Percentiles rank a stretch among this genome's conserved stretches.
Conservation (phyloP, 225 moss, liverwort and hornwort species). For the Bryum argenteum region DNA sequence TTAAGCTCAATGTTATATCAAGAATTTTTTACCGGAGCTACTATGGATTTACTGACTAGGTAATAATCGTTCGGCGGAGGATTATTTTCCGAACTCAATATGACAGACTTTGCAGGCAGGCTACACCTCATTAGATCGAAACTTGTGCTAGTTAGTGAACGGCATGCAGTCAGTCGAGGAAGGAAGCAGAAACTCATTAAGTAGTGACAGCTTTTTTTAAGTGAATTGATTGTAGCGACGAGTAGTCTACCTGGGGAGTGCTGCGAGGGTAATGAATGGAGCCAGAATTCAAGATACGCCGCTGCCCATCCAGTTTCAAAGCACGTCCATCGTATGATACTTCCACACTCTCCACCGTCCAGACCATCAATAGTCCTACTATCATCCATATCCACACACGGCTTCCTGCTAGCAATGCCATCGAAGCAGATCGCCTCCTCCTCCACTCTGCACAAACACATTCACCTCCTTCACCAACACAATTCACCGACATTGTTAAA, state of each 20-base stretch:
- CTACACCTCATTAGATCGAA: too few relatives aligned
- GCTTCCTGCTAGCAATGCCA: conserved; percentile 15
- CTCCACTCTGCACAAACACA: too few relatives aligned
- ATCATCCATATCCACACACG: conserved; percentile 19
- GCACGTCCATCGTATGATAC: conserved; percentile 77
- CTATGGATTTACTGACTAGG: too few relatives aligned
- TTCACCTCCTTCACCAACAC: too few relatives aligned
- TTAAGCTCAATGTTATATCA: too few relatives aligned
- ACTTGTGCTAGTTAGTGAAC: too few relatives aligned
- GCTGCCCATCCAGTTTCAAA: conserved; percentile 69
- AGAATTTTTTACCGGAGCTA: too few relatives aligned
- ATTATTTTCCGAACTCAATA: too few relatives aligned
- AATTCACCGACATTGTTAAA: too few relatives aligned
- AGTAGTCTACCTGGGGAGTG: conserved; percentile 55
- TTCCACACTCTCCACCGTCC: conserved; percentile 32
- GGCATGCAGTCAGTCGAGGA: too few relatives aligned
- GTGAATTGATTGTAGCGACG: not conserved
- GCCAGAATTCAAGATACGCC: conserved; percentile 74
- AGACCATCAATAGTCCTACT: conserved; percentile 12
- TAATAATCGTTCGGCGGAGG: too few relatives aligned
- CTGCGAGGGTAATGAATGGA: conserved; percentile 90
- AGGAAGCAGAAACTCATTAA: not conserved
- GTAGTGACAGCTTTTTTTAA: not conserved
- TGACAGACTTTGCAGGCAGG: too few relatives aligned
- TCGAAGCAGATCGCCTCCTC: not conserved